Evolutionary conservation across 371 early-diverging fungal genomes (phyloP), one percentile per base, ranked within the genome.

Genomic region (Mucor ambiguus): DNA sequence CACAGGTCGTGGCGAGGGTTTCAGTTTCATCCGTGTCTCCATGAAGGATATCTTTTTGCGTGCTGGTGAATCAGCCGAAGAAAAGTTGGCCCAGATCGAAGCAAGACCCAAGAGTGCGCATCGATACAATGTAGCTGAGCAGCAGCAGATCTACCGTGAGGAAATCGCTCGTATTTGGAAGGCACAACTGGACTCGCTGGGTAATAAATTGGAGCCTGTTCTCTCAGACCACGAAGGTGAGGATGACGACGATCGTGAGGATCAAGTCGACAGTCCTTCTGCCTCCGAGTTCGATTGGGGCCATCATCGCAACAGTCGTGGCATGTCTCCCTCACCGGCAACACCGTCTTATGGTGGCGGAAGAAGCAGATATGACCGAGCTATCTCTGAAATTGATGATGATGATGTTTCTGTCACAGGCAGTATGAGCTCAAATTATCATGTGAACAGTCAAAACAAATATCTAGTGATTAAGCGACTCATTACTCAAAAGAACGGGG

Each of bases 1-100:
- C 2, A 97, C 99, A 0, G 99, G 99, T 7, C 85, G 93, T 29
- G 99, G 98, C 32, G 99, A 98, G 79, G 99, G 98, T 16, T 98
- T 99, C 76, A 97, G 97, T 81, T 99, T 98, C 78, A 93, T 99
- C 67, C 90, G 96, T 61, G 93, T 95, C 26, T 94, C 93, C 8
- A 95, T 97, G 95, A 99, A 99, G 80, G 97, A 96, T 68, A 95
- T 96, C 64, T 96, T 97, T 68, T 85, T 96, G 75, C 87, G 94
- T 32, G 91, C 94, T 14, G 95, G 95, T 33, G 96, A 95, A 75
- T 89, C 90, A 49, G 87, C 92, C 38, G 91, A 93, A 73, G 92
- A 93, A 63, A 89, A 92, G 72, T 76, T 66, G 75, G 90, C 92
- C 20, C 92, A 94, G 74, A 90, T 93, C 44, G 93, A 93, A 71